These are phyloP conservation scores for Stemphylium vesicarium DNA, from an alignment of 2,329 filamentous ascomycete species.

Conservation along the genomic window DNA sequence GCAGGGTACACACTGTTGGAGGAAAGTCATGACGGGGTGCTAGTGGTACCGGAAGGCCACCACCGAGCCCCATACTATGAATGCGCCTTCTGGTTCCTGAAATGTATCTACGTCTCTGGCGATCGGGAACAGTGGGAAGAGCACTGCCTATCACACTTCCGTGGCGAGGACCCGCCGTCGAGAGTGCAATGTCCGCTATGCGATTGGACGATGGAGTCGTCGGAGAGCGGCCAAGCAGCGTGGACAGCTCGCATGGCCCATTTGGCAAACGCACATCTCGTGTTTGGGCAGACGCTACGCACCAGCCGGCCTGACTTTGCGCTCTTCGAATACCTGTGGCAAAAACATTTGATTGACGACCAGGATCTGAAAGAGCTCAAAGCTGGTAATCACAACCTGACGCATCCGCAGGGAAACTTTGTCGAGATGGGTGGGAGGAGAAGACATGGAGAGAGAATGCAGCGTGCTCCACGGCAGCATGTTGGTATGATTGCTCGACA, in stretches of 20 bases:
- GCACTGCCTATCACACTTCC: constrained; percentile 44
- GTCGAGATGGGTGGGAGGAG: constrained; percentile 21
- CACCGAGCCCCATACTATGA: constrained; percentile 28
- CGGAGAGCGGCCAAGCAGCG: constrained; percentile 19
- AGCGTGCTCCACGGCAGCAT: constrained; percentile 20
- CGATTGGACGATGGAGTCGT: constrained; percentile 25
- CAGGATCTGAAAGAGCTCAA: constrained; percentile 43
- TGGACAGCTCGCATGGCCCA: constrained; percentile 42
- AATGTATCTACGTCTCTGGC: constrained; percentile 31
- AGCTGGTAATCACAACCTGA: constrained; percentile 38
- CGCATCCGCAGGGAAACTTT: constrained; percentile 25
- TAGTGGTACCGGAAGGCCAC: constrained; percentile 22
- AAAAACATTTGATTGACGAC: constrained; percentile 38
- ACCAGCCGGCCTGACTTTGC: constrained; percentile 37
- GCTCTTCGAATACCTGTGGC: constrained; percentile 41
- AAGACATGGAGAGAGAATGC: constrained; percentile 13
- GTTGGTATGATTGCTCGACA: constrained; percentile 9
- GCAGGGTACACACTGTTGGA: constrained; percentile 32
- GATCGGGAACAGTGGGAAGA: constrained; percentile 35
- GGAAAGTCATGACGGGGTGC: constrained; percentile 35
- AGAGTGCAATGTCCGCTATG: constrained; percentile 42
- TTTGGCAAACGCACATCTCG: constrained; percentile 31
- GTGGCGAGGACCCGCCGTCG: constrained; percentile 39
- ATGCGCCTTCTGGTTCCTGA: constrained; percentile 45
- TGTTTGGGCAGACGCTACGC: constrained; percentile 31